Evolutionary conservation across 2,329 filamentous ascomycete genomes (phyloP).

Genomic region (Fusarium nygamai): DNA sequence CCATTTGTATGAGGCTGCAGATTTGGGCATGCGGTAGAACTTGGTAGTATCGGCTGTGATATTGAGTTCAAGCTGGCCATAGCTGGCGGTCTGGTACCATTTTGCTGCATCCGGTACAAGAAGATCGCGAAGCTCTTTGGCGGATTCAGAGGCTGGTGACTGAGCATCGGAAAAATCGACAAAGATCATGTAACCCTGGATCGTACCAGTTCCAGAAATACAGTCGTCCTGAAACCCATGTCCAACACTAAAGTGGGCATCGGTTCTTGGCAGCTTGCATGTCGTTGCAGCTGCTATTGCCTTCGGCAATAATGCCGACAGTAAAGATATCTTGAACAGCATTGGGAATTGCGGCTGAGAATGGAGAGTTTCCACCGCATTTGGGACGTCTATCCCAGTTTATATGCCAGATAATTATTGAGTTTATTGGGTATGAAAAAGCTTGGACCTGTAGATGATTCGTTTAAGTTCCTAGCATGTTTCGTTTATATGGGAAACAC

Average conservation of each 20-base stretch:
- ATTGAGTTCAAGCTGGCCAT: slow-evolving; percentile 33
- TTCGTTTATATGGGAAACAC: background rate
- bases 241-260: background rate
- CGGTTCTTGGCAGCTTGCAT: background rate
- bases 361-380: background rate
- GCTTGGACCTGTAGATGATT: background rate
- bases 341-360: background rate
- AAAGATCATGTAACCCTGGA: slow-evolving; percentile 50
- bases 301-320: background rate
- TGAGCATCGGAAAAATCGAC: slow-evolving; percentile 48
- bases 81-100: slow-evolving; percentile 42
- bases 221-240: slow-evolving; percentile 35
- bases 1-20: slow-evolving; percentile 40
- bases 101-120: slow-evolving; percentile 17
- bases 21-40: slow-evolving; percentile 43
- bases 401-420: background rate
- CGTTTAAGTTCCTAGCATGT: background rate
- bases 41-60: slow-evolving; percentile 34
- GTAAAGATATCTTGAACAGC: background rate
- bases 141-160: slow-evolving; percentile 27
- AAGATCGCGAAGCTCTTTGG: slow-evolving; percentile 33
- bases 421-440: background rate
- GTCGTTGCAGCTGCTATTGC: background rate
- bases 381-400: background rate
- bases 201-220: slow-evolving; percentile 45